Evolutionary conservation across 1,284 basidiomycete species (phyloP).

Genomic region (Papiliotrema fonsecae): DNA sequence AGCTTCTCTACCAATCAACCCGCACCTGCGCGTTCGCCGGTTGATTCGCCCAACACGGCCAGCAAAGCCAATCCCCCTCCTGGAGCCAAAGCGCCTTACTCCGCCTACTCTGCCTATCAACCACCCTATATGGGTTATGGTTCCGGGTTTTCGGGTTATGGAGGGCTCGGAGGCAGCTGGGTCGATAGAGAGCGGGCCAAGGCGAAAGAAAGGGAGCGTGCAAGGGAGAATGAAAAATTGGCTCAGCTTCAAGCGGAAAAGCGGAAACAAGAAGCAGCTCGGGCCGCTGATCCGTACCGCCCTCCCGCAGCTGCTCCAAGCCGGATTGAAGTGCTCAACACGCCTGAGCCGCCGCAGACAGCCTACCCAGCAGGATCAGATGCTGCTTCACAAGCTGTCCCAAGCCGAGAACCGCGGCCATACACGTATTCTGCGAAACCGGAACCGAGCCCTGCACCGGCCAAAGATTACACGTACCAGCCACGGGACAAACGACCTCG

Average conservation of each 20-base stretch:
- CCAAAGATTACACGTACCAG: slow-evolving; percentile 31
- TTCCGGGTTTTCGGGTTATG: slow-evolving; percentile 4
- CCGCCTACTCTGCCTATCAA: slow-evolving; percentile 2
- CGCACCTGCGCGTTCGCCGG: not conserved
- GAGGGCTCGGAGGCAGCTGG: slow-evolving; percentile 5
- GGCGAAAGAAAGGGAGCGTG: slow-evolving; percentile 6
- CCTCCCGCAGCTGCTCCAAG: not conserved
- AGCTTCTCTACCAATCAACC: not conserved
- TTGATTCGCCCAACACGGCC: not conserved
- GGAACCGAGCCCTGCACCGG: slow-evolving; percentile 8
- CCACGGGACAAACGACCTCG: slow-evolving; percentile 37
- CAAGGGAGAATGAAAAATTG: slow-evolving; percentile 7
- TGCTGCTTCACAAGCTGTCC: not conserved
- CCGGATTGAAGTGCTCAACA: slow-evolving; percentile 36
- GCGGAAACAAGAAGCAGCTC: slow-evolving; percentile 13
- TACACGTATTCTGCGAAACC: slow-evolving; percentile 29
- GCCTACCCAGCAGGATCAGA: not conserved
- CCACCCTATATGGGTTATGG: slow-evolving; percentile 3
- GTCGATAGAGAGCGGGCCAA: slow-evolving; percentile 1
- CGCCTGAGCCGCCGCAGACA: slow-evolving; percentile 13
- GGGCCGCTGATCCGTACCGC: not conserved
- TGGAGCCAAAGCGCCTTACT: not conserved
- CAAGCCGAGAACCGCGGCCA: slow-evolving; percentile 30
- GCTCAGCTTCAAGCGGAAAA: slow-evolving; percentile 6
- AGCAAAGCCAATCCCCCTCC: not conserved